Evolutionary conservation across 1,284 basidiomycete species (phyloP).

Genomic region (Retiboletus flavoniger): DNA sequence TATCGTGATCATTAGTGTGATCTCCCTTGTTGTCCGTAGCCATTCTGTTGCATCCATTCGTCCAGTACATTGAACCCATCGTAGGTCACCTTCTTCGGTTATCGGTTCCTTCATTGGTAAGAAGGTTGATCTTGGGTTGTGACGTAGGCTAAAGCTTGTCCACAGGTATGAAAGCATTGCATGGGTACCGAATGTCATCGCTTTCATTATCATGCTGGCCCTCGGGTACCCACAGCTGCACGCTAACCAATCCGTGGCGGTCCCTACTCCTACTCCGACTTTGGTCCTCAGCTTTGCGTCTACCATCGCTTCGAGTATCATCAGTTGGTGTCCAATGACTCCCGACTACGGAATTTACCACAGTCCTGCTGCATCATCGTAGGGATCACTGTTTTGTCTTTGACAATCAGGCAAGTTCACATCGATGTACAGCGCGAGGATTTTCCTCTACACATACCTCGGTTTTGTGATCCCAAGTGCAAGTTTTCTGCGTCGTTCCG

Average conservation of each 20-base stretch:
- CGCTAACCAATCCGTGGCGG: constrained; percentile 30
- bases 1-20: constrained; percentile 73
- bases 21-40: constrained; percentile 57
- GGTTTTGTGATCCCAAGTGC: constrained; percentile 63
- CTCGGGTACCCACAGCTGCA: constrained; percentile 43
- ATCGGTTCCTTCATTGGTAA: constrained; percentile 59
- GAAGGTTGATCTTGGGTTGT: not conserved
- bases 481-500: constrained; percentile 24
- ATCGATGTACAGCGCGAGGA: constrained; percentile 36
- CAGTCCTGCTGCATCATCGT: constrained; percentile 48
- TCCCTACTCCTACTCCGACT: constrained; percentile 32
- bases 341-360: constrained; percentile 65
- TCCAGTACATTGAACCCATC: constrained; percentile 6
- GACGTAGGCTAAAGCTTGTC: not conserved
- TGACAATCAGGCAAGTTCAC: not conserved
- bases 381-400: constrained; percentile 9
- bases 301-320: constrained; percentile 42
- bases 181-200: constrained; percentile 67
- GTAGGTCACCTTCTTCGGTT: constrained; percentile 58
- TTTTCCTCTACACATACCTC: constrained; percentile 66
- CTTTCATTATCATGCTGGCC: constrained; percentile 65
- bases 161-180: constrained; percentile 52
- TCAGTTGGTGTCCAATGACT: constrained; percentile 55
- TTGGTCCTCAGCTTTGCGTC: constrained; percentile 44
- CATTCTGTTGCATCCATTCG: not conserved